Conservation (phyloP, 176 grass and related monocot species). For the Neostapfia colusana region DNA sequence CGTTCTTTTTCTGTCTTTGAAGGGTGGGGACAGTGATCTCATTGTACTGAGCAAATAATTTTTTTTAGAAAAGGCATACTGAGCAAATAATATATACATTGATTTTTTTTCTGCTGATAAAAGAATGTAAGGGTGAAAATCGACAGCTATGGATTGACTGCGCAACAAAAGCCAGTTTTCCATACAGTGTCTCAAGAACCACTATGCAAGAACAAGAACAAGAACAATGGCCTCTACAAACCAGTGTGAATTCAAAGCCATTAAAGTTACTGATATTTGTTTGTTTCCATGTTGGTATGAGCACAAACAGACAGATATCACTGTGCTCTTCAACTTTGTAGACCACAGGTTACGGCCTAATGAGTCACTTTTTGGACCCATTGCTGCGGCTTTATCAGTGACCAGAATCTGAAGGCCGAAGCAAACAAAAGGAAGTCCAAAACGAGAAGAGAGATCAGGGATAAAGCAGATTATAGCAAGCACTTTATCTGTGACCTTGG, state of each 20-base stretch:
- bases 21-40: too few species aligned
- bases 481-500: conserved; percentile 31
- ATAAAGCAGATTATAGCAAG: conserved; percentile 42
- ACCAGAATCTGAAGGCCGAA: conserved; percentile 26
- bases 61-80: too few species aligned
- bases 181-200: too few species aligned
- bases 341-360: conserved; percentile 11
- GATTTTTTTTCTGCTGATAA: background rate
- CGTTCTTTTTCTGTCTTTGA: too few species aligned
- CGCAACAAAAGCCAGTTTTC: background rate
- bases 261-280: conserved; percentile 1
- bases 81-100: background rate
- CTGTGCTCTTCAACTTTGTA: conserved; percentile 14
- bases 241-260: conserved; percentile 21
- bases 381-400: conserved; percentile 11
- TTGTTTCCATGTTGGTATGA: conserved; percentile 18
- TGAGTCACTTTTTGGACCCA: conserved; percentile 8
- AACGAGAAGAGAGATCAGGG: conserved; percentile 19
- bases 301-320: background rate
- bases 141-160: background rate
- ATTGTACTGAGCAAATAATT: too few species aligned
- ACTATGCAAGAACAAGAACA: too few species aligned
- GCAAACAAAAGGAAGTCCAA: conserved; percentile 34
- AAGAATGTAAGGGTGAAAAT: background rate
- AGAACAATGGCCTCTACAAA: background rate